A percentile compares a stretch with the other conserved stretches of the same genome.
These are phyloP conservation scores for Podospora anserina DNA, from an alignment of 495 filamentous ascomycete genomes.

Conservation along the genomic window DNA sequence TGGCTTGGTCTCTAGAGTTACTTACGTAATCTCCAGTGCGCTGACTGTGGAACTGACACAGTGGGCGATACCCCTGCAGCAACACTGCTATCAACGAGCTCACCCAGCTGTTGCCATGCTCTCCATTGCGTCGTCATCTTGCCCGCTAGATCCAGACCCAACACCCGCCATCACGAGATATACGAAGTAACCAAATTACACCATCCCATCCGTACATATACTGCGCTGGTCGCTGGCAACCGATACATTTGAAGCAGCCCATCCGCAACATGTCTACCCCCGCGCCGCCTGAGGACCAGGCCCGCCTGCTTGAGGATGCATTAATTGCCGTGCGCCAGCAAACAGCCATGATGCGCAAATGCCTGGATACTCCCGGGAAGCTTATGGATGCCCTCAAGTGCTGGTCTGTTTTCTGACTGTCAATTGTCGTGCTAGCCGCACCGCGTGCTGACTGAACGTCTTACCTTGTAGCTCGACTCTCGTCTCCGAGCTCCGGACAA, in stretches of 20 bases:
- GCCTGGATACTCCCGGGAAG: conserved; percentile 94
- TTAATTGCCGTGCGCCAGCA: conserved; percentile 94
- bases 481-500: conserved; percentile 93
- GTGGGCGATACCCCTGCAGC: neutral
- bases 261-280: conserved; percentile 54
- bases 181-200: neutral
- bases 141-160: neutral
- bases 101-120: neutral
- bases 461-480: conserved; percentile 72
- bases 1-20: neutral
- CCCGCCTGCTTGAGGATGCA: conserved; percentile 93
- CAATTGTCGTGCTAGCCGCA: neutral
- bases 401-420: conserved; percentile 61
- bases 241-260: neutral
- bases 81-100: neutral
- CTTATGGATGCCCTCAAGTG: conserved; percentile 99
- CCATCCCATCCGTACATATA: neutral
- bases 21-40: neutral
- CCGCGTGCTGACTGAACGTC: conserved; percentile 1
- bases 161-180: neutral
- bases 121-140: conserved; percentile 3
- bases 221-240: neutral
- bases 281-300: conserved; percentile 81
- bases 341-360: conserved; percentile 93
- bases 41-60: neutral